These are phyloP conservation scores for Cyclostephanos invisitatus DNA, from an alignment of 108 stramenopile genomes.

Conservation along the genomic window DNA sequence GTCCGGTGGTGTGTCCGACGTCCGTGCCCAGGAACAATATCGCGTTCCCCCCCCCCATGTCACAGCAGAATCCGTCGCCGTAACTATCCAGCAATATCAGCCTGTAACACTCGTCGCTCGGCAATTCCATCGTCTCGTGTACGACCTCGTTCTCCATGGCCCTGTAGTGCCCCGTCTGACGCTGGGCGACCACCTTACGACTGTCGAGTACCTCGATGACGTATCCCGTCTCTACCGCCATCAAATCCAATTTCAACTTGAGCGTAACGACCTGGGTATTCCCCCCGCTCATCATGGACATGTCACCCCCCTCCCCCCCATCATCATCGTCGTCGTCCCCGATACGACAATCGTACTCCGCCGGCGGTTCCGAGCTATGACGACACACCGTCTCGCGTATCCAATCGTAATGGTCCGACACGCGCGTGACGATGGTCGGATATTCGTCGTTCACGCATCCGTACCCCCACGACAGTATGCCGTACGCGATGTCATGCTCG, in stretches of 20 bases:
- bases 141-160: conserved; percentile 23
- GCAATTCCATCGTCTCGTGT: conserved; percentile 33
- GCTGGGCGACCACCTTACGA: conserved; percentile 28
- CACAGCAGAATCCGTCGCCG: conserved; percentile 45
- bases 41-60: conserved; percentile 36
- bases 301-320: too few relatives aligned
- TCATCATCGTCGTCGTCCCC: too few relatives aligned
- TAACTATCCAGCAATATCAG: conserved; percentile 38
- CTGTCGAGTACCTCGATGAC: conserved; percentile 15
- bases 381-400: conserved; percentile 51
- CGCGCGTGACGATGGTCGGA: conserved; percentile 53
- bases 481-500: conserved; percentile 38
- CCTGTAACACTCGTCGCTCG: conserved; percentile 32
- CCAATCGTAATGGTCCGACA: conserved; percentile 48
- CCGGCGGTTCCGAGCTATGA: conserved; percentile 36
- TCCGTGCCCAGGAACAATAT: conserved; percentile 33
- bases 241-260: conserved; percentile 39
- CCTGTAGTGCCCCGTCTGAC: conserved; percentile 40
- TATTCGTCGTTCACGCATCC: conserved; percentile 55
- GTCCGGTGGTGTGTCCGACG: conserved; percentile 30
- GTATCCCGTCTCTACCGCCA: conserved; percentile 48
- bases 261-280: conserved; percentile 30
- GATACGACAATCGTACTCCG: conserved; percentile 18
- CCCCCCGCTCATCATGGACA: conserved; percentile 18
- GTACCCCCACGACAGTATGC: conserved; percentile 57